phyloP scores from a whole-genome alignment of 371 early-diverging fungal species.

The Apophysomyces ossiformis region DNA sequence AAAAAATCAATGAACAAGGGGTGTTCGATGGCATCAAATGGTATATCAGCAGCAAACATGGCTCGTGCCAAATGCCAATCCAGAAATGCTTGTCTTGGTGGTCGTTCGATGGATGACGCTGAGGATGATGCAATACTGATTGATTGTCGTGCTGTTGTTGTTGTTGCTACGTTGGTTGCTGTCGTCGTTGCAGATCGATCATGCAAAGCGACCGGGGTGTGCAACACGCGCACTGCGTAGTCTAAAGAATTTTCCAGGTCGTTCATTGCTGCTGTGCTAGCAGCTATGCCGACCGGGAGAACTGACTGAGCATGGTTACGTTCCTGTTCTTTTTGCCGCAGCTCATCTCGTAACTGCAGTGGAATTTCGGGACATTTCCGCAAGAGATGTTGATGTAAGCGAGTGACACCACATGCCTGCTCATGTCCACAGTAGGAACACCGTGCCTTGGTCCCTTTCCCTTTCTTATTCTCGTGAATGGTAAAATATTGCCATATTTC shows the following conservation, averaged over 20 bases:
- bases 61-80: slow-evolving; percentile 48
- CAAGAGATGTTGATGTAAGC: slow-evolving; percentile 42
- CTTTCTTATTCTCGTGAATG: slow-evolving; percentile 23
- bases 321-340: slow-evolving; percentile 30
- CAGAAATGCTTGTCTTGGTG: slow-evolving; percentile 22
- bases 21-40: slow-evolving; percentile 36
- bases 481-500: slow-evolving; percentile 48
- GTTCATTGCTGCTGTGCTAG: background rate
- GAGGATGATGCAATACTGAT: slow-evolving; percentile 1
- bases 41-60: slow-evolving; percentile 39
- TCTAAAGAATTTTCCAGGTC: background rate
- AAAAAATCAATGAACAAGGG: slow-evolving; percentile 38
- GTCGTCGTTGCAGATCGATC: background rate
- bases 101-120: background rate
- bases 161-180: slow-evolving; percentile 2
- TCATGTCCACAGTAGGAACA: slow-evolving; percentile 42
- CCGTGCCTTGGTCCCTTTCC: slow-evolving; percentile 32
- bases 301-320: background rate
- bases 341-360: slow-evolving; percentile 25
- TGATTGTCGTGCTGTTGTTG: slow-evolving; percentile 9
- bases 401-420: slow-evolving; percentile 42
- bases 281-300: background rate
- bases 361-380: slow-evolving; percentile 34
- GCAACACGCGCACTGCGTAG: background rate
- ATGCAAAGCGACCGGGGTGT: background rate